Base-by-base conservation (phyloP, 2,329 filamentous ascomycete species). In the Hypoxylon sp. region DNA sequence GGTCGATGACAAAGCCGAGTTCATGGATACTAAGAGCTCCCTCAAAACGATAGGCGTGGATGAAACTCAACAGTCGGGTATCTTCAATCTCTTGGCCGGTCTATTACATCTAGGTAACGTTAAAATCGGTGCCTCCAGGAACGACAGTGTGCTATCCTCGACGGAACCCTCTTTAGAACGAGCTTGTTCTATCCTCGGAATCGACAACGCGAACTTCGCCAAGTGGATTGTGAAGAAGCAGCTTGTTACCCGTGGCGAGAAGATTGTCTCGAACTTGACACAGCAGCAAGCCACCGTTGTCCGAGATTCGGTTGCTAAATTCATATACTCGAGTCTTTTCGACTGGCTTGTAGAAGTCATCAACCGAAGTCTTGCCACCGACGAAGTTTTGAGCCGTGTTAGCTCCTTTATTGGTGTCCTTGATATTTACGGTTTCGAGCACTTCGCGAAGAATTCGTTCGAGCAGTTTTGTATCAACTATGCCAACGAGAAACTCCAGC, bases 401-500 rank as follows among this genome's bases (percentile, higher is more conserved):
- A 87, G 84, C 57, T 94, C 92, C 1, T 99, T 99, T 79, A 99
- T 99, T 73, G 95, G 95, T 78, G 95, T 99, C 49, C 87, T 99
- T 68, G 95, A 99, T 92, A 99, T 99, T 71, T 98, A 98, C 79
- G 94, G 94, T 68, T 99, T 99, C 75, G 95, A 99, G 79, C 95
- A 98, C 80, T 99, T 99, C 75, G 94, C 95, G 66, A 98, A 97
- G 84, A 99, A 99, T 82, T 99, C 95, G 0, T 99, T 99, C 73
- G 95, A 99, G 78, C 95, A 99, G 78, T 99, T 99, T 80, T 99
- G 95, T 81, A 99, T 99, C 86, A 99, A 99, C 80, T 99, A 99
- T 75, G 95, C 95, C 79, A 99, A 99, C 79, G 95, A 99, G 80
- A 99, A 99, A 80, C 83, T 99, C 56, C 95, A 99, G 77, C 95